Evolutionary conservation across 1,139 yeast species (phyloP).

Genomic region (Kodamaea anthophila): DNA sequence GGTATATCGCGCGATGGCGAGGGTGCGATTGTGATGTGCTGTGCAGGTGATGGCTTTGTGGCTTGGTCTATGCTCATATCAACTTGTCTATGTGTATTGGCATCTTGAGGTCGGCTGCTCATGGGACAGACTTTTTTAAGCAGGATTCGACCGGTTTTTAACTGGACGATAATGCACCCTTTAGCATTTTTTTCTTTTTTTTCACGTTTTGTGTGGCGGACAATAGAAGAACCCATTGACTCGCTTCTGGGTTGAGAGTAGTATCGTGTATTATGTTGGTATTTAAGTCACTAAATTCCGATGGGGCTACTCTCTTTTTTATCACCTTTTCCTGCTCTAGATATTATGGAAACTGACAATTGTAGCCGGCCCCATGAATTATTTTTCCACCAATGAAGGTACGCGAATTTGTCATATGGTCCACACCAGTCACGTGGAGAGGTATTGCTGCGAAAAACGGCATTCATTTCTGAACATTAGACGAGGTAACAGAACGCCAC

Average conservation of each 20-base stretch:
- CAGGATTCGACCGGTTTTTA: neutral
- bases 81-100: neutral
- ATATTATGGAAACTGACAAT: no score
- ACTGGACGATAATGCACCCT: neutral
- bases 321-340: no score
- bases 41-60: no score
- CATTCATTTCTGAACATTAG: no score
- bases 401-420: neutral
- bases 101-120: slow-evolving; percentile 1
- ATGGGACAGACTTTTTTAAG: neutral
- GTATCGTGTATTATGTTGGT: no score
- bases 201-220: neutral
- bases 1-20: no score
- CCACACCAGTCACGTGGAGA: neutral
- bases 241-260: no score
- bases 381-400: neutral
- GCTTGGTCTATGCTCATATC: slow-evolving; percentile 1
- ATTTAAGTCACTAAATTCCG: no score
- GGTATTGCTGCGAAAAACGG: neutral
- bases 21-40: neutral
- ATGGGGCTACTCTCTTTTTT: no score
- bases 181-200: slow-evolving; percentile 1
- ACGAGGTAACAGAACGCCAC: no score
- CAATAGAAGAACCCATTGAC: no score
- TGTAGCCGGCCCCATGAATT: no score